Base-by-base conservation (phyloP, 345 rosid genomes). In the Atalantia buxifolia region DNA sequence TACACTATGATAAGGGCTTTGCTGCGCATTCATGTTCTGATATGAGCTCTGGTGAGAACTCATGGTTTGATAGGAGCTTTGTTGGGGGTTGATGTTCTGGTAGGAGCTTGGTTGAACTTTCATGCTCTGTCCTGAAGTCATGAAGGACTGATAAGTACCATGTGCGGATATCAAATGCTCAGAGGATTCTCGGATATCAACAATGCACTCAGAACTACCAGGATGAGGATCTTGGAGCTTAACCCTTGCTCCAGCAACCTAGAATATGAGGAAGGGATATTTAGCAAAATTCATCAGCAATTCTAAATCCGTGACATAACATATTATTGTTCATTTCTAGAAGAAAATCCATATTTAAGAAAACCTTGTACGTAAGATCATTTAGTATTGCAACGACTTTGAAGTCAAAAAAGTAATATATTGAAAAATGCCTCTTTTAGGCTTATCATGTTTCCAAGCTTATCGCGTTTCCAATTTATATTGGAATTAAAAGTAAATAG, bases 161-260 rank as follows among this genome's bases (percentile, higher is more conserved):
- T 80, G 86, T 5, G 71, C 59, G 21, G 80, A 76, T 72, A 81
- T 63, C 79, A 66, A 67, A 63, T 75, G 84, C 66, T 83, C 85
- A 7, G 86, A 77, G 7, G 78, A 76, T 69, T 83, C 76, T 30
- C 21, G 78, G 45, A 65, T 74, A n/a, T 85, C 82, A 50, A 65
- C 53, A 9, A 76, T 33, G 40, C 56, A 66, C 69, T 87, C 82
- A 9, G 79, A 30, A 55, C 81, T 81, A 69, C 81, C 85, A 36
- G 78, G 70, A 12, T 69, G 74, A 66, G 77, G 78, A 76, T 85
- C 85, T 62, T 77, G 85, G 45, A 78, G 77, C 81, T 78, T 80
- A 75, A 82, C n/a, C 81, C 87, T 84, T n/a, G 71, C 65, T 30
- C 86, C 85, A 69, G 72, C 40, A 68, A 69, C 80, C 89, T 87